phyloP scores from a whole-genome alignment of 805 yeast genomes.

The Tetrapisispora namnaoensis region DNA sequence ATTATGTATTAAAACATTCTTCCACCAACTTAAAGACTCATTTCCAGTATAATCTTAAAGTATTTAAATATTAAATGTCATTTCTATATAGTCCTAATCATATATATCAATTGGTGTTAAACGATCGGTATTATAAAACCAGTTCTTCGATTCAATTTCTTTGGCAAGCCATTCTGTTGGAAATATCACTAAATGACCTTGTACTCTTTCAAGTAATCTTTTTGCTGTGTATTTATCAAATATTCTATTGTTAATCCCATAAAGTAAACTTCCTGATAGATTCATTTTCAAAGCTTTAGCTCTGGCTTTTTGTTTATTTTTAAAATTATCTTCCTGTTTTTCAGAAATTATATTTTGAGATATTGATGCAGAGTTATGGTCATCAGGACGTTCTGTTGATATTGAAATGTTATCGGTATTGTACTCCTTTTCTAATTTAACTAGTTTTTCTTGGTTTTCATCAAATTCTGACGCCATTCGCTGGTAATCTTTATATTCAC shows the following conservation, averaged over 20 bases:
- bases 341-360: too few species aligned
- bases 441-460: constrained; percentile 22
- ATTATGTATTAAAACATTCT: too few species aligned
- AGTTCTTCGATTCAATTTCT: constrained; percentile 84
- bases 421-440: constrained; percentile 17
- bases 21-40: neutral
- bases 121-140: constrained; percentile 92
- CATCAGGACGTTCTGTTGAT: neutral
- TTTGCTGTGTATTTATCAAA: constrained; percentile 72
- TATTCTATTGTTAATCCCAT: constrained; percentile 36
- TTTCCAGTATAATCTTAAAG: neutral
- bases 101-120: constrained; percentile 93
- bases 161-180: constrained; percentile 84
- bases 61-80: neutral
- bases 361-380: neutral
- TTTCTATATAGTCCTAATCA: constrained; percentile 3
- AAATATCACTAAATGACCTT: constrained; percentile 84
- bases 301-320: constrained; percentile 6
- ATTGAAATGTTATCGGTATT: neutral
- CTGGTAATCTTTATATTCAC: constrained; percentile 67
- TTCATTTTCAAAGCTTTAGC: constrained; percentile 23
- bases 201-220: constrained; percentile 55
- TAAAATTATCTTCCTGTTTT: neutral
- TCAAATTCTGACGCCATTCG: constrained; percentile 50
- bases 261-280: constrained; percentile 22